phyloP scores from a whole-genome alignment of 441 rosid species.

The Corymbia citriodora region DNA sequence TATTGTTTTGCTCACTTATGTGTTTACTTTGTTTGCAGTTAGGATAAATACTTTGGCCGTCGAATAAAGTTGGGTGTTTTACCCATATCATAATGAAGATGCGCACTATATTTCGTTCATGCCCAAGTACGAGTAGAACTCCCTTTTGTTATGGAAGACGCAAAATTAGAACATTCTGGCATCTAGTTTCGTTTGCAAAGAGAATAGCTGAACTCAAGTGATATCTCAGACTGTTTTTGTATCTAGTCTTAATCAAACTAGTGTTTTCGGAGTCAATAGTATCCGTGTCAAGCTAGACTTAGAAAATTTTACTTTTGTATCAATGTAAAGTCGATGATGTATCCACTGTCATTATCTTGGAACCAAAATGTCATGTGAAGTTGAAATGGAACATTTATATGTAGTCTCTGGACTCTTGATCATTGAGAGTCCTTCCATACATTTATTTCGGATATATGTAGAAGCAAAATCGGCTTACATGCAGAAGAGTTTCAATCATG shows the following conservation, averaged over 20 bases:
- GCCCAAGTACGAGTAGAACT: not conserved
- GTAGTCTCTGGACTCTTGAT: not conserved
- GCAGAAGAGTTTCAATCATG: not conserved
- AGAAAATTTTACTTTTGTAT: not conserved
- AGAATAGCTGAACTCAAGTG: not conserved
- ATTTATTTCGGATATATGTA: not conserved
- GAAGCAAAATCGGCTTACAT: not conserved
- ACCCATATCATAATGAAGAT: not conserved
- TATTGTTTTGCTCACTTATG: not conserved
- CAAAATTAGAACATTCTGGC: not conserved
- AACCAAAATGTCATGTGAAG: not conserved
- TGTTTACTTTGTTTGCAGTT: not conserved
- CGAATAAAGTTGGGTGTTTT: not conserved
- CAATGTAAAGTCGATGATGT: not conserved
- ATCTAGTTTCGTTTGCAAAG: not conserved
- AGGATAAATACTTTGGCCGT: not conserved
- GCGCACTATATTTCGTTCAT: not conserved
- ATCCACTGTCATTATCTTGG: not conserved
- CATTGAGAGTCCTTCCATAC: not conserved
- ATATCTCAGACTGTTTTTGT: not conserved
- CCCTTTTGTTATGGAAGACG: not conserved
- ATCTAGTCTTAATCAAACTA: not conserved
- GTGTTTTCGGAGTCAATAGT: too few species aligned
- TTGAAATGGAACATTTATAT: not conserved
- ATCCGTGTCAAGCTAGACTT: not conserved